Evolutionary conservation across 257 asterid genomes (phyloP), one percentile per base, ranked within the genome.

Genomic region (Salvia splendens): DNA sequence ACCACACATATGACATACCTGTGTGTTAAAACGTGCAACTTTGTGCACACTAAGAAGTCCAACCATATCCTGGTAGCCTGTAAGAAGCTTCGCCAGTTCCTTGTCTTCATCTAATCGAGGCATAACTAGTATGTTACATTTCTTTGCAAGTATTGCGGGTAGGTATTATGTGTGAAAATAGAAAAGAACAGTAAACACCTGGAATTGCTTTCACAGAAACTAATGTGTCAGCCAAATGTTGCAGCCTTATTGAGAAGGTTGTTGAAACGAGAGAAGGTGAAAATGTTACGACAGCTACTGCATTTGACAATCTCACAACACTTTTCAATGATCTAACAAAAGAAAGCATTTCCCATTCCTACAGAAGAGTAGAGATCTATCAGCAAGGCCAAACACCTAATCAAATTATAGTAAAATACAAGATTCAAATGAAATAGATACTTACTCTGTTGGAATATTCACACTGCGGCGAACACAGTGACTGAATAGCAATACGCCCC

Each of bases 11-110:
- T 24, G 30, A 24, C 54, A 3, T 65, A 88, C 99, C 96, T 94
- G 96, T 4, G 97, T 85, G 82, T 94, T 91, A 68, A 84, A 75
- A 42, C 91, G 92, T 36, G 96, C 97, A 51, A 91, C 96, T 83
- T 94, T 94, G 87, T 88, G 92, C 61, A 94, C 79, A 50, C 84
- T 82, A 61, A 94, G 95, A 82, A 94, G 89, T 75, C 99, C 96
- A 71, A 91, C 86, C 97, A 94, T 94, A 71, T 94, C 99, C 74
- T 83, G 87, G 76, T 94, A 94, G 69, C 97, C 97, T 11, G 97
- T 94, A 38, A 94, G 92, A 75, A 94, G 99, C 79, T 87, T 87
- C 10, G 95, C 95, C 74, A 94, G 82, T 70, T 91, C 96, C 86
- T 87, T 91, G 83, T 94, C 96, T 80, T 94, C 99, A 65, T 91